Base-by-base conservation (phyloP, 1,139 yeast species). In the Taphrina sp. region DNA sequence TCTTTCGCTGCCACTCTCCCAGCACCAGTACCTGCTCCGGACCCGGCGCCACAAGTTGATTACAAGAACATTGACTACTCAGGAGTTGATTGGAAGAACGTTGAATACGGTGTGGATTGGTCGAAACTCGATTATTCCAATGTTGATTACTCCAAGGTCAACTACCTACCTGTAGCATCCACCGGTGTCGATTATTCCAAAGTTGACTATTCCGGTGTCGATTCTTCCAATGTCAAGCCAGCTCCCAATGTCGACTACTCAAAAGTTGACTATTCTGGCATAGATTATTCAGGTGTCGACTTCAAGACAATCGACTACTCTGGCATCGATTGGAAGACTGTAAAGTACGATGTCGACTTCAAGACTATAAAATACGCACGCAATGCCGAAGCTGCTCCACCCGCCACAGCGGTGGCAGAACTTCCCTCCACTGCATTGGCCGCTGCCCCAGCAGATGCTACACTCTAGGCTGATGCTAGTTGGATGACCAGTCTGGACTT, bases 201-300 rank as follows among this genome's bases (percentile, higher is more conserved):
- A 2, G 52, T 46, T 20, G 36, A 46, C 44, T 46, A 46, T 44
- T 28, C 43, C 20, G 19, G 22, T 33, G 29, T 31, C 22, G 39
- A 45, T 23, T 35, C 33, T 26, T 22, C 10, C 33, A 34, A 22
- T 5, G 33, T 31, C 12, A 10, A 34, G 19, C 35, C 29, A 38
- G 19, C 8, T 29, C 16, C 24, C 26, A 34, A 23, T 2, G 51
- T 45, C 22, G 47, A 43, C 47, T 43, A 37, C 37, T 24, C 16
- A 17, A 35, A 35, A 10, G 34, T 45, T 17, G 52, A 46, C 44
- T 46, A 33, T 17, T 19, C 23, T 19, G 34, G 24, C 3, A 44
- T 46, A 19, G 36, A 46, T 37, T 46, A 46, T 44, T 28, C 43
- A 17, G 19, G 22, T 33, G 52, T 46, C 26, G 52, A 46, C 52